Base-by-base conservation (phyloP, 2,329 filamentous ascomycete genomes). In the Epichloe sp. region DNA sequence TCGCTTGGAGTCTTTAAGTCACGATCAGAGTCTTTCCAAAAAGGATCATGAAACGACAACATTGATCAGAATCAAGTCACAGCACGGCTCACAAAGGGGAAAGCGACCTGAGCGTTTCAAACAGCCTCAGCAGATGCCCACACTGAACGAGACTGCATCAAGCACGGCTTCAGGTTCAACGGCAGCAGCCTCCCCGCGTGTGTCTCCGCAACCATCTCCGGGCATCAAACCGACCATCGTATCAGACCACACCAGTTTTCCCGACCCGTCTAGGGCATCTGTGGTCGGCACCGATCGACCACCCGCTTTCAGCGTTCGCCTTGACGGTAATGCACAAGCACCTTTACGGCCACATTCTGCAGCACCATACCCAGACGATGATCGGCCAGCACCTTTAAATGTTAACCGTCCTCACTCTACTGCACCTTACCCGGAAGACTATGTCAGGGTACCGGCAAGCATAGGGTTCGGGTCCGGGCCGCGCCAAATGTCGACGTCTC, bases 41-140 rank as follows among this genome's bases (percentile, higher is more conserved):
- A 79, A 84, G 58, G 93, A 97, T 61, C 93, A 98, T 64, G 91
- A 97, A 66, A 88, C 89, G 51, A 84, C 94, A 42, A 90, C 93
- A 0, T 81, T 98, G 57, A 85, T 81, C 48, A 81, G 86, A 49
- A 97, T 98, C 72, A 95, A 86, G 67, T 88, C 82, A 3, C 81
- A 85, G 57, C 80, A 88, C 60, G 85, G 83, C 15, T 86, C 84
- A 15, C 80, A 83, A 61, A 71, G 78, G 47, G 80, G 80, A 35
- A 72, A 74, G 59, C 71, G 80, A 49, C 80, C 80, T 0, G 79
- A 82, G 37, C 71, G 80, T 42, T 80, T 83, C 63, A 73, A 75
- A 57, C 72, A 75, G 53, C 58, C 64, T 52, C 68, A 70, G 50
- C 65, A 66, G 26, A 72, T 80, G 68, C 74, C 77, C 1, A 71